A percentile compares a stretch with the other conserved stretches of the same genome.
Conservation (phyloP, 2,329 filamentous ascomycete genomes). For the Colletotrichum brevisporum region DNA sequence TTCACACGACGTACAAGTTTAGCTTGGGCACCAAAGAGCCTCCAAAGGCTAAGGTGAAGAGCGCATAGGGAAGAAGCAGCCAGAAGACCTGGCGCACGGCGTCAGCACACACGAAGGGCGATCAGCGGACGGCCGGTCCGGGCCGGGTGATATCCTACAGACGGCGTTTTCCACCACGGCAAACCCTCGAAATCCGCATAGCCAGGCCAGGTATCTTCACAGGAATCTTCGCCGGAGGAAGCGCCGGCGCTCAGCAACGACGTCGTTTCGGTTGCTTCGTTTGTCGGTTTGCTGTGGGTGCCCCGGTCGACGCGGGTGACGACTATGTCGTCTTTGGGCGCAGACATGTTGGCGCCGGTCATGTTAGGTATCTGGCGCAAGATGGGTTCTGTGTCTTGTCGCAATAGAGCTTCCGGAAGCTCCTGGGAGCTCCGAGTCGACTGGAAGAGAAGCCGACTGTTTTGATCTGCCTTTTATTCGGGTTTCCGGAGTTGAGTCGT, state of each 20-base stretch:
- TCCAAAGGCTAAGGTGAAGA: slow-evolving; percentile 90
- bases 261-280: slow-evolving; percentile 52
- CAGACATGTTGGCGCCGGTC: slow-evolving; percentile 28
- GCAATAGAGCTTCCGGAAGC: slow-evolving; percentile 1
- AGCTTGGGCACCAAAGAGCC: slow-evolving; percentile 88
- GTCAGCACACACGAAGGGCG: slow-evolving; percentile 44
- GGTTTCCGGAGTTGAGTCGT: neutral
- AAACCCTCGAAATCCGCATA: slow-evolving; percentile 71
- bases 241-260: slow-evolving; percentile 54
- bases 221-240: slow-evolving; percentile 36
- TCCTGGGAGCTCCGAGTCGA: neutral
- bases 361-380: neutral
- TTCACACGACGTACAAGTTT: slow-evolving; percentile 71
- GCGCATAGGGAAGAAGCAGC: slow-evolving; percentile 83
- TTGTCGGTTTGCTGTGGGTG: slow-evolving; percentile 21
- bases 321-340: slow-evolving; percentile 35
- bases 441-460: neutral
- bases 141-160: slow-evolving; percentile 58
- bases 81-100: slow-evolving; percentile 77
- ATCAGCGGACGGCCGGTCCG: slow-evolving; percentile 20
- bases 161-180: slow-evolving; percentile 75
- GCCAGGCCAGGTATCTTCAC: slow-evolving; percentile 61
- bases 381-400: neutral
- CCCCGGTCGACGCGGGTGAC: slow-evolving; percentile 36
- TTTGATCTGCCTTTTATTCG: neutral